phyloP scores from a whole-genome alignment of 441 rosid genomes.

The Populus hybrid region DNA sequence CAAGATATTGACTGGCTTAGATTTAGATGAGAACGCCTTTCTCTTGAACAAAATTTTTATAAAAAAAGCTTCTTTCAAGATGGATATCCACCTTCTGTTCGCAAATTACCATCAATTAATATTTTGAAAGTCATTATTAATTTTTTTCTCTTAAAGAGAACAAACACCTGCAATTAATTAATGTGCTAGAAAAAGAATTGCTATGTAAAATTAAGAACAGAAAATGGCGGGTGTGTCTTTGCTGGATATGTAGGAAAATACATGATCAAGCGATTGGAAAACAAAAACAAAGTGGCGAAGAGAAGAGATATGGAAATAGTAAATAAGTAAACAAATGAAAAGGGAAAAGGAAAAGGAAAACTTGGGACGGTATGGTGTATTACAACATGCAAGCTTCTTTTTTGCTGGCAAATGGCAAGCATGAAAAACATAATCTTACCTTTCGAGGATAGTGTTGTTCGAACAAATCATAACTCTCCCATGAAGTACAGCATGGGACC shows the following conservation, averaged over 20 bases:
- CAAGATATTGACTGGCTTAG: no score
- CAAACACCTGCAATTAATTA: no score
- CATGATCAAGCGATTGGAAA: not conserved
- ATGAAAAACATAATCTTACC: not conserved
- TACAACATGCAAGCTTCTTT: not conserved
- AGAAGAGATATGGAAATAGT: no score
- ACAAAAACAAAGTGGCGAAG: no score
- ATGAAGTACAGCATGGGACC: conserved; percentile 2
- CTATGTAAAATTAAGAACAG: not conserved
- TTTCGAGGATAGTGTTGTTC: not conserved
- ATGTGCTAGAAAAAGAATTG: not conserved
- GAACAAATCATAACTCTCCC: not conserved
- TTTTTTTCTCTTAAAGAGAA: no score
- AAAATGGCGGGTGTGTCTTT: not conserved
- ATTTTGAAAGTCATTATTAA: no score
- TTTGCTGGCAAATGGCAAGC: not conserved
- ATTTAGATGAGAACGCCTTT: no score
- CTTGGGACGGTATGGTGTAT: no score
- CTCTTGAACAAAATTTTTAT: no score
- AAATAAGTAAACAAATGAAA: no score
- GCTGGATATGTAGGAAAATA: not conserved
- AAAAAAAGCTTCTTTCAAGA: not conserved
- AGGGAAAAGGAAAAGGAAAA: no score
- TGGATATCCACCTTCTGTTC: not conserved
- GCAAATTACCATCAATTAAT: not conserved